phyloP scores from a whole-genome alignment of 2,329 filamentous ascomycete genomes.

The Pseudocercospora ulei region DNA sequence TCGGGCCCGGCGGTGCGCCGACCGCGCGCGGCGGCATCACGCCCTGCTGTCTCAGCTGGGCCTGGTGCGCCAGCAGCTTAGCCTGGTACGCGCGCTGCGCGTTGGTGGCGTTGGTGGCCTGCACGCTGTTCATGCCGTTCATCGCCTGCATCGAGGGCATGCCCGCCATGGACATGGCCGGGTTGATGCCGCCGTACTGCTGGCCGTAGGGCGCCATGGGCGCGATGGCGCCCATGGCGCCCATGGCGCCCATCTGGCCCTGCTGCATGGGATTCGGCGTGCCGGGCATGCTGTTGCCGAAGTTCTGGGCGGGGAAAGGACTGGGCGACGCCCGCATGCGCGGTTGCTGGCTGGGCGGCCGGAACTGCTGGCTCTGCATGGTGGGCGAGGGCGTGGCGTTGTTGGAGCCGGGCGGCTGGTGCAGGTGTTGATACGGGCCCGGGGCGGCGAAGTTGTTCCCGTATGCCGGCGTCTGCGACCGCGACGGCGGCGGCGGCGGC shows the following conservation, averaged over 20 bases:
- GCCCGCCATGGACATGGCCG: conserved; percentile 30
- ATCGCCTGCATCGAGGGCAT: conserved; percentile 40
- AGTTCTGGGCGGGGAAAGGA: conserved; percentile 50
- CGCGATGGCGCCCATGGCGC: too few species aligned
- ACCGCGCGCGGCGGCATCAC: conserved; percentile 27
- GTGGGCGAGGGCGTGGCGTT: conserved; percentile 89
- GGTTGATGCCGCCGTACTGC: conserved; percentile 31
- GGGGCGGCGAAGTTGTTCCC: conserved; percentile 55
- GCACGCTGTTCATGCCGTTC: conserved; percentile 34
- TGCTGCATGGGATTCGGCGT: conserved; percentile 24
- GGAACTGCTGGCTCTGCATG: conserved; percentile 68
- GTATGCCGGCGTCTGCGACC: conserved; percentile 69
- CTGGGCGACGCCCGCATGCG: conserved; percentile 70
- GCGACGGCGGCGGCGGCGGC: conserved; percentile 67
- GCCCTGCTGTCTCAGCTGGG: conserved; percentile 46
- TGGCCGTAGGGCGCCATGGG: conserved; percentile 37
- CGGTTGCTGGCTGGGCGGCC: conserved; percentile 42
- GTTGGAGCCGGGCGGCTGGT: conserved; percentile 61
- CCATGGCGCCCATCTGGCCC: conserved; percentile 15
- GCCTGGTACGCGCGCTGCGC: conserved; percentile 78
- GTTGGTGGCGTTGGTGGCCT: conserved; percentile 46
- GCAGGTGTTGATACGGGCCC: conserved; percentile 66
- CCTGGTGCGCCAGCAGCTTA: conserved; percentile 67
- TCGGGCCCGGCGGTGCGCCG: conserved; percentile 26
- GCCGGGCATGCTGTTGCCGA: conserved; percentile 40